phyloP scores from a whole-genome alignment of 1,284 basidiomycete species.

The Xerocomus subilludens region DNA sequence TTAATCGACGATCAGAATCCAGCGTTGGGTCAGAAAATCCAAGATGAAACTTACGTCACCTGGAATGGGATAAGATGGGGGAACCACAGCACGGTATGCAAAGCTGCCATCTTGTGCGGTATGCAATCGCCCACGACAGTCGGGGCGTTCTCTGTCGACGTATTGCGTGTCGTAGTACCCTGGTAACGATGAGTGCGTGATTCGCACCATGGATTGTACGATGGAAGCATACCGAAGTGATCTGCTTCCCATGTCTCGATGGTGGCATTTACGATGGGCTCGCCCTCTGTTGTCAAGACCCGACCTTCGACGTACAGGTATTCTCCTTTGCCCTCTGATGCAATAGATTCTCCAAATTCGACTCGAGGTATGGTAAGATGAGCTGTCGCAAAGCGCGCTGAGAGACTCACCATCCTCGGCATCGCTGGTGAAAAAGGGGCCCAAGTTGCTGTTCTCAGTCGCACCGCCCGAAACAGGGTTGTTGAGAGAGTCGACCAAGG shows the following conservation, averaged over 20 bases:
- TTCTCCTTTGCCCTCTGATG: slow-evolving; percentile 84
- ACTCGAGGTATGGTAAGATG: slow-evolving; percentile 55
- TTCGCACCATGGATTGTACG: not conserved
- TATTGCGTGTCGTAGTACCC: slow-evolving; percentile 77
- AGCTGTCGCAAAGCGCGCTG: not conserved
- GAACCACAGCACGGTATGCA: slow-evolving; percentile 80
- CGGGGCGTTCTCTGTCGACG: slow-evolving; percentile 66
- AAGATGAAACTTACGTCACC: slow-evolving; percentile 65
- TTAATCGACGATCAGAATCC: slow-evolving; percentile 17
- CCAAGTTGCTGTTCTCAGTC: slow-evolving; percentile 82
- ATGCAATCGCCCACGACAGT: slow-evolving; percentile 79
- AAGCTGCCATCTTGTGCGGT: slow-evolving; percentile 74
- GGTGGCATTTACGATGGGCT: slow-evolving; percentile 71
- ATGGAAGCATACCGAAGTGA: slow-evolving; percentile 60
- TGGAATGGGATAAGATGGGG: slow-evolving; percentile 83
- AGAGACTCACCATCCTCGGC: slow-evolving; percentile 71
- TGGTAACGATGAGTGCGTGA: slow-evolving; percentile 33
- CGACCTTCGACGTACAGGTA: slow-evolving; percentile 84
- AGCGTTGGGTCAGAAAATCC: not conserved
- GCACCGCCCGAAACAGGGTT: slow-evolving; percentile 73
- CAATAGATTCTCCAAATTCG: slow-evolving; percentile 69
- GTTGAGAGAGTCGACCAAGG: slow-evolving; percentile 81
- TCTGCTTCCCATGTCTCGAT: slow-evolving; percentile 94
- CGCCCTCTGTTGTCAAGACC: slow-evolving; percentile 72
- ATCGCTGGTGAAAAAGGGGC: slow-evolving; percentile 88